Base-by-base conservation (phyloP, 164 flowering plant species). In the Piper longum region DNA sequence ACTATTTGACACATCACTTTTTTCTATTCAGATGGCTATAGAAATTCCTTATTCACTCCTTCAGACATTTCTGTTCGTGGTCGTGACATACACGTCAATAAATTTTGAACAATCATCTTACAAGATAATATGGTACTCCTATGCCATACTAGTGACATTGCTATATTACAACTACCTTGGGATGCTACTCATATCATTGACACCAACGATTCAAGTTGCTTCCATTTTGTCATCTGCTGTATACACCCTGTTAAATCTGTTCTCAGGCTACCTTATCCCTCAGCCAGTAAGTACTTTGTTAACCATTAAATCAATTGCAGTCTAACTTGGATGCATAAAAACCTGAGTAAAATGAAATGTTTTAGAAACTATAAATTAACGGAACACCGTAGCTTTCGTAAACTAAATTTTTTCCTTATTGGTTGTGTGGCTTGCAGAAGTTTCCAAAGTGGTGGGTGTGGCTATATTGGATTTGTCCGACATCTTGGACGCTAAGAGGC, bases 391-490 rank as follows among this genome's bases (percentile, higher is more conserved):
- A 26, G 2, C 36, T 26, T 26, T 26, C 36, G 36, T 26, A 26
- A 26, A 26, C 36, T 26, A 26, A 26, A 26, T 5, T 44, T 44
- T 44, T 0, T 5, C 48, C 48, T 5, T 44, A 42, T 7, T 18
- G 0, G 40, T 60, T 26, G 36, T 26, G 36, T 26, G 36, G 43
- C 16, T 52, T 75, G 71, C 83, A 85, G 87, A 39, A 70, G 61
- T 62, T 85, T 54, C 87, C 84, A 4, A 70, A 57, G 57, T 85
- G 87, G 89, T 81, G 89, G 89, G 60, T 61, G 41, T 85, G 89
- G 89, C 54, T 62, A 5, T 77, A 77, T 52, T 76, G 74, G 69
- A 43, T 77, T 13, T 62, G 67, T 43, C 90, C 90, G 0, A 62
- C 69, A 3, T 69, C 84, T 1, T 85, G 90, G 90, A 66, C 76